phyloP scores from a whole-genome alignment of 768 basidiomycete species.

The Fibroporia radiculosa region DNA sequence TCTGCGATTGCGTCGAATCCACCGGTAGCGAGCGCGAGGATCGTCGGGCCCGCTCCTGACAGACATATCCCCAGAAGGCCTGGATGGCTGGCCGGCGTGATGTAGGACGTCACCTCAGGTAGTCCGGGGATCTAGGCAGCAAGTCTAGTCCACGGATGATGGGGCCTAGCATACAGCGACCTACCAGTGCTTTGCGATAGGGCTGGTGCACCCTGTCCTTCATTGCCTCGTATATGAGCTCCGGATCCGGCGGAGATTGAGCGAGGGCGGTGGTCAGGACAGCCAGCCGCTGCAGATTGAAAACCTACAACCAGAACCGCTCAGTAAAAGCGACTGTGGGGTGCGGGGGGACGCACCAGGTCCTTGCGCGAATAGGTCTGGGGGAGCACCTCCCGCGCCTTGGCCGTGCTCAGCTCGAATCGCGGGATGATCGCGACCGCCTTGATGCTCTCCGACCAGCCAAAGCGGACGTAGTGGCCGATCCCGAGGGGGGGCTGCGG shows the following conservation, averaged over 20 bases:
- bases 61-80: slow-evolving; percentile 97
- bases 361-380: slow-evolving; percentile 81
- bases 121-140: slow-evolving; percentile 82
- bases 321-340: not conserved
- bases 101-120: slow-evolving; percentile 80
- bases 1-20: slow-evolving; percentile 83
- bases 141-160: not conserved
- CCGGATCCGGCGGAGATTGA: slow-evolving; percentile 86
- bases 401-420: slow-evolving; percentile 96
- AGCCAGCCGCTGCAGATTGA: slow-evolving; percentile 93
- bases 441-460: slow-evolving; percentile 77
- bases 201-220: slow-evolving; percentile 98
- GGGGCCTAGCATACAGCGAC: slow-evolving; percentile 16
- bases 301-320: slow-evolving; percentile 55
- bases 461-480: slow-evolving; percentile 88
- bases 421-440: slow-evolving; percentile 92
- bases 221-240: slow-evolving; percentile 99
- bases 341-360: slow-evolving; percentile 47
- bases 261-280: slow-evolving; percentile 93
- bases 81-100: slow-evolving; percentile 85
- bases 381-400: slow-evolving; percentile 86
- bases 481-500: slow-evolving; percentile 86
- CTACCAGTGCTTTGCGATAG: slow-evolving; percentile 79
- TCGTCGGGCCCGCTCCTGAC: slow-evolving; percentile 96
- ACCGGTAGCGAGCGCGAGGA: slow-evolving; percentile 84